Evolutionary conservation across 2,329 filamentous ascomycete species (phyloP).

Genomic region (Aureobasidium subglaciale): DNA sequence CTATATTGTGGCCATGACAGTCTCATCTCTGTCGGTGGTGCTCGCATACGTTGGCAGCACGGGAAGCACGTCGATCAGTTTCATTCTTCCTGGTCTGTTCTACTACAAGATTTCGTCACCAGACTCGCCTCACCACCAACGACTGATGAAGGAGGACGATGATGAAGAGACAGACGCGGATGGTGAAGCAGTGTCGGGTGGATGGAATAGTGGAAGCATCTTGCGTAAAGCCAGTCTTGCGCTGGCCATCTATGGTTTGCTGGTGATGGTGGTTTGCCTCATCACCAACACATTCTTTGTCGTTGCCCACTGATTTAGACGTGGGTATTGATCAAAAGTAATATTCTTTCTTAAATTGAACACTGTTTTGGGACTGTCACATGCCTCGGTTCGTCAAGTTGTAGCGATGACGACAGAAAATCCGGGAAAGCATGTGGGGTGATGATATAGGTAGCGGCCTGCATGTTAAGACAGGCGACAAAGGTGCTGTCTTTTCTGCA

Average conservation of each 20-base stretch:
- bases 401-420: background rate
- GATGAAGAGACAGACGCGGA: conserved; percentile 59
- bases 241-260: conserved; percentile 72
- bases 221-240: conserved; percentile 67
- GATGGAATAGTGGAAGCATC: conserved; percentile 39
- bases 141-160: conserved; percentile 84
- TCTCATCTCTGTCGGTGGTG: conserved; percentile 81
- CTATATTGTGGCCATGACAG: conserved; percentile 84
- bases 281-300: conserved; percentile 77
- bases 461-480: background rate
- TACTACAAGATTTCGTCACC: conserved; percentile 98
- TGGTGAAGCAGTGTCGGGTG: conserved; percentile 25
- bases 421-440: background rate
- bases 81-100: conserved; percentile 91
- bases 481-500: background rate
- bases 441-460: too few species aligned
- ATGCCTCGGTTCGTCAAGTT: background rate
- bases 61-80: conserved; percentile 90
- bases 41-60: conserved; percentile 93
- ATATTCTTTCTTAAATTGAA: background rate
- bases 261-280: conserved; percentile 86
- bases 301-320: conserved; percentile 48
- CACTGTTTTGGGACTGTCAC: background rate
- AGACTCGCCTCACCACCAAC: conserved; percentile 77
- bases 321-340: background rate